These are phyloP conservation scores for Alternaria arbusti DNA, from an alignment of 2,329 filamentous ascomycete species.

Conservation along the genomic window DNA sequence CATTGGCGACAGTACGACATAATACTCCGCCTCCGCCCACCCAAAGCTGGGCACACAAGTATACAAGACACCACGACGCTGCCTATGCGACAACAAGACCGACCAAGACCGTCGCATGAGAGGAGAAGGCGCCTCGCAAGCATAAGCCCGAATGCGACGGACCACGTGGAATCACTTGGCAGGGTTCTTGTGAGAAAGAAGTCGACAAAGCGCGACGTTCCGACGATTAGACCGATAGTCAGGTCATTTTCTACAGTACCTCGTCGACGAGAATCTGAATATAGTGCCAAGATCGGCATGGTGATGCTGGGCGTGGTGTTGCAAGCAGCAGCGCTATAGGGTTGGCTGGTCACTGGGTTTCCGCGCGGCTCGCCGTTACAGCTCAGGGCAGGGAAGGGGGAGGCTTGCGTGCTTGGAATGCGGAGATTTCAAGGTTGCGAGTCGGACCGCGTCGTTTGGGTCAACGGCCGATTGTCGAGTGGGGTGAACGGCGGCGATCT, in stretches of 20 bases:
- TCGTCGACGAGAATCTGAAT: neutral
- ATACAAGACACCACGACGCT: neutral
- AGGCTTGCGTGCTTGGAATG: neutral
- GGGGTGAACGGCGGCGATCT: constrained; percentile 2
- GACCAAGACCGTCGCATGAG: constrained; percentile 1
- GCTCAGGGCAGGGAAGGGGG: neutral
- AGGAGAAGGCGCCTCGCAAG: neutral
- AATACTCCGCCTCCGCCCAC: neutral
- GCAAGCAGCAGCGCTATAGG: neutral
- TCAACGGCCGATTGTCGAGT: neutral
- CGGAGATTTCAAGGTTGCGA: neutral
- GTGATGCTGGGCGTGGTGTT: constrained; percentile 4
- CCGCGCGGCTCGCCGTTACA: neutral
- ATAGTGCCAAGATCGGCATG: neutral
- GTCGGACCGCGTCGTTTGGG: neutral
- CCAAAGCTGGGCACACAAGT: neutral
- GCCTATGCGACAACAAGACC: neutral
- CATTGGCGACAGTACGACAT: neutral
- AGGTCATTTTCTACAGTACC: neutral
- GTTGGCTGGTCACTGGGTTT: neutral
- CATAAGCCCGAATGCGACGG: neutral
- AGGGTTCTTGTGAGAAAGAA: neutral
- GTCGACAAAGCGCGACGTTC: neutral
- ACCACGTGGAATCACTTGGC: neutral
- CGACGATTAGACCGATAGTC: neutral